Evolutionary conservation across 202 grass and related monocot species (phyloP), one percentile per base, ranked within the genome.

Genomic region (Brachypodium distachyon): DNA sequence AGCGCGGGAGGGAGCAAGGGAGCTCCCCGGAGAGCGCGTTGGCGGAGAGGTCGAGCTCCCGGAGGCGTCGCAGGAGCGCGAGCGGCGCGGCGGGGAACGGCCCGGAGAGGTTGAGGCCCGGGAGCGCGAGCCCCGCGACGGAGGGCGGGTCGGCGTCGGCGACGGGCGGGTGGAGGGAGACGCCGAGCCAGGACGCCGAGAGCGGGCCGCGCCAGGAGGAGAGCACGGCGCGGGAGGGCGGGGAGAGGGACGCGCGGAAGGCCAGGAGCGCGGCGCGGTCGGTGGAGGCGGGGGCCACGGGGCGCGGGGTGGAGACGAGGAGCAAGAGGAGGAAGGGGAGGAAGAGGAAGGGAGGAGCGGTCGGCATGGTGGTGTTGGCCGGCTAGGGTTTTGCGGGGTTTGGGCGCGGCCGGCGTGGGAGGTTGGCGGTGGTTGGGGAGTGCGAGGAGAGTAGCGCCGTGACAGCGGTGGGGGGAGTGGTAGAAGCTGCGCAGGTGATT

Each of bases 1-100:
- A 77, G 55, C 80, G 84, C 22, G 91, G 91, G 51, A 93, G 81
- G 62, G 81, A 73, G 78, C 91, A 82, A 27, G 87, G 77, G 34
- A 93, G 85, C 39, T 81, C 58, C 0, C 91, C 91, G 6, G 50
- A 48, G 13, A 93, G 87, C 44, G 81, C 78, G 73, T 75, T 83
- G 41, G 34, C 48, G 34, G 87, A 71, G 60, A 93, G 84, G 69
- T 93, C 74, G 72, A 93, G 84, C 73, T 53, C 25, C 5, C 33
- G 73, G 63, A 90, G 69, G 57, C 87, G 87, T 62, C 84, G 86
- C 8, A 84, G 86, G 39, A 81, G 81, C 22, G 86, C 81, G n/a
- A 88, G 86, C 28, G 81, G 32, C 38, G 31, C 4, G 40, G 64
- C 23, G 4, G 81, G 86, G 71, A 88, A 76, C 47, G 17, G 22